Base-by-base conservation (phyloP, 192 early-diverging fungal genomes). In the Coemansia sp. region DNA sequence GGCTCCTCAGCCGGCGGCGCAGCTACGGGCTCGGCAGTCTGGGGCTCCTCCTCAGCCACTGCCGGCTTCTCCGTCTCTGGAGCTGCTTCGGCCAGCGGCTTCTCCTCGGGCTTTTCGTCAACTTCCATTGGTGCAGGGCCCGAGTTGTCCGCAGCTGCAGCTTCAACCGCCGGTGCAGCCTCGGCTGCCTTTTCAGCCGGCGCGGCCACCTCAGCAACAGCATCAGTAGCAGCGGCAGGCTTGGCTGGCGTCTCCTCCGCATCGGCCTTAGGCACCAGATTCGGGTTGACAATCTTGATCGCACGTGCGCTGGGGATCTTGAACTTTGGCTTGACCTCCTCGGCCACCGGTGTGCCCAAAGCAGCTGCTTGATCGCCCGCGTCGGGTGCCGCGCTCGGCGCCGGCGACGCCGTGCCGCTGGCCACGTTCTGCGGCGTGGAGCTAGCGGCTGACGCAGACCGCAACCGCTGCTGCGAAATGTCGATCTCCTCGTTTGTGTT, bases 401-500 rank as follows among this genome's bases (percentile, higher is more conserved):
- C 70, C 12, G 66, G 65, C 39, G 64, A 65, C 1, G 69, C 70
- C 1, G 67, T 69, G 54, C 79, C 72, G 32, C 68, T 57, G 28
- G 73, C 51, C 4, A 43, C 59, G 21, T 61, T 59, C n/a, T 55
- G 63, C 14, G 70, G 76, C 26, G 72, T 52, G 5, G 64, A 58
- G 54, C 66, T 72, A 20, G 69, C 50, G 36, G 81, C 47, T 1
- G 70, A 65, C 9, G 48, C 59, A 0, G 78, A 67, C 42, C 67
- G 58, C 50, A 64, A 38, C 5, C 73, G 66, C 55, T 76, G 60
- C 44, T 67, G 67, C 32, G 67, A 64, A 19, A 84, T 68, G 53
- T 86, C 83, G 44, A 91, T 69, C 54, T 85, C 82, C 55, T 86
- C 76, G 62, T 81, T 84, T 35, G 86, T 88, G 2, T 80, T 73